Base-by-base conservation (phyloP, 495 filamentous ascomycete genomes). In the Eremomyces bilateralis region DNA sequence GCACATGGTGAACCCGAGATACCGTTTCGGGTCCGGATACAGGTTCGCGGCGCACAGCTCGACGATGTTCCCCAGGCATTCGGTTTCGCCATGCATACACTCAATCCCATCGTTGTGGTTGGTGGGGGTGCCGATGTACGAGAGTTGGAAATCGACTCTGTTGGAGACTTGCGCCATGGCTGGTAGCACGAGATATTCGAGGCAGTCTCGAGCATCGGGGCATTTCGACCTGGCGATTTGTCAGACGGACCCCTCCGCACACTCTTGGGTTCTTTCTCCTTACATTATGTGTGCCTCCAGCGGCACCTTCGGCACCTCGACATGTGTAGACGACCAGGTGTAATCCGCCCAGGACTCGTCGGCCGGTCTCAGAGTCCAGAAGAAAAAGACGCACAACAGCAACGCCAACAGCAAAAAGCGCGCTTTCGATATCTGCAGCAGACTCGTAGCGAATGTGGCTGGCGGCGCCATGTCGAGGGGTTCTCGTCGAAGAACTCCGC, bases 31-130 rank as follows among this genome's bases (percentile, higher is more conserved):
- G 34, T 81, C 71, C 6, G 80, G 66, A 47, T 81, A 80, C 3
- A 85, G 63, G 37, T 71, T 60, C 10, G 73, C 69, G 18, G 82
- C 88, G 60, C 88, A 99, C 37, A 95, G 73, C 42, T 85, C 73
- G 50, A 99, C 62, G 57, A 91, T 91, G 54, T 99, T 77, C 13
- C 84, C 84, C 45, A 95, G 69, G 48, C 88, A 99, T 59, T 99
- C 88, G 11, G 59, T 60, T 3, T 82, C 76, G 3, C 88, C 90
- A 47, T 95, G 88, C 52, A 60, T 90, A 62, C 90, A 99, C 11
- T 61, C 58, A 15, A 84, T 67, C 6, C 74, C 76, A 50, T 73
- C 75, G 49, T 60, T 53, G 17, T 53, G 24, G 29, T 52, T 40
- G 25, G 52, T 56, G 17, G 41, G 29, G 32, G 55, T 70, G 42